Percentiles rank a stretch among this genome's conserved stretches.
Evolutionary conservation across 345 rosid species (phyloP).

Genomic region (Fremontodendron californicum): DNA sequence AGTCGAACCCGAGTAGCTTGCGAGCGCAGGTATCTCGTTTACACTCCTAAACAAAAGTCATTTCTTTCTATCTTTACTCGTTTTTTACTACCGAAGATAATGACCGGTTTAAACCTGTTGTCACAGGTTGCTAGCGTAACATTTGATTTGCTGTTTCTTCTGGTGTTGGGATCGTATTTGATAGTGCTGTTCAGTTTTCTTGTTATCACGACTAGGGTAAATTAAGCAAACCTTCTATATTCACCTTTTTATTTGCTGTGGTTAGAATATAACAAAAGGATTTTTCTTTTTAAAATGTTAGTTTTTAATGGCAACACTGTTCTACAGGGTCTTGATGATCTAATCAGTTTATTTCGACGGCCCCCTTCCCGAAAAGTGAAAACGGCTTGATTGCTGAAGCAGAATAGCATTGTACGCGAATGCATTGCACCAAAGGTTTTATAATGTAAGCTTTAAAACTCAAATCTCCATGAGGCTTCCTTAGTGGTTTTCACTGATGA

Average conservation of each 20-base stretch:
- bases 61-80: not conserved
- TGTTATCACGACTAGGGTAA: slow-evolving; percentile 89
- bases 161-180: slow-evolving; percentile 85
- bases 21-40: no score
- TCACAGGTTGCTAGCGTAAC: slow-evolving; percentile 97
- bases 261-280: not conserved
- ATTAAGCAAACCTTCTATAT: not conserved
- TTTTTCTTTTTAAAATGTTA: not conserved
- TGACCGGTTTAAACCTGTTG: slow-evolving; percentile 8
- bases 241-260: not conserved
- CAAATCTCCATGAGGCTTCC: slow-evolving; percentile 8
- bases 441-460: slow-evolving; percentile 17
- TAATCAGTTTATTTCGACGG: slow-evolving; percentile 85
- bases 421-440: slow-evolving; percentile 1
- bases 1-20: no score
- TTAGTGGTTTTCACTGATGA: not conserved
- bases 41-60: no score
- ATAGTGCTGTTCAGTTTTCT: slow-evolving; percentile 89
- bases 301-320: slow-evolving; percentile 1
- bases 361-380: slow-evolving; percentile 86
- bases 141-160: slow-evolving; percentile 84
- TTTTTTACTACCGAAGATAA: not conserved
- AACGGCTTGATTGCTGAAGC: slow-evolving; percentile 40
- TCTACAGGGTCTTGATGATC: slow-evolving; percentile 88
- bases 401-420: not conserved